Conservation (phyloP, 1,284 basidiomycete genomes). For the Pyrrhoderma lamaoense region DNA sequence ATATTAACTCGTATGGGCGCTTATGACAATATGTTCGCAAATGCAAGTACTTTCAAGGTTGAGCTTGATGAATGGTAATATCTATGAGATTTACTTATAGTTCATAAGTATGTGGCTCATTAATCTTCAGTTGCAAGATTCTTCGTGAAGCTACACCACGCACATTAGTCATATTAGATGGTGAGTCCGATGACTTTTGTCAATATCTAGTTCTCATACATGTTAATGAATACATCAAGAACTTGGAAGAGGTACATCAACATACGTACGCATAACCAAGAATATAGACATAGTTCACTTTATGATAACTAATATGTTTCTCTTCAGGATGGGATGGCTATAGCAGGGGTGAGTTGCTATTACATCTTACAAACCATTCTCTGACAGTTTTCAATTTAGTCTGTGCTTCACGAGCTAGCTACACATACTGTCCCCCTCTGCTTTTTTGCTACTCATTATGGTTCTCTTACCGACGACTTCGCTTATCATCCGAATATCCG, state of each 20-base stretch:
- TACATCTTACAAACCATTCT: slow-evolving; percentile 3
- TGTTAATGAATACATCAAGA: slow-evolving; percentile 40
- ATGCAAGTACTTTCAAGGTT: slow-evolving; percentile 93
- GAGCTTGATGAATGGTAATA: slow-evolving; percentile 88
- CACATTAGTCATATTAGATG: slow-evolving; percentile 92
- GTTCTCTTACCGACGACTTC: slow-evolving; percentile 81
- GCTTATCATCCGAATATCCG: slow-evolving; percentile 88
- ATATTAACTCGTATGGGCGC: slow-evolving; percentile 99
- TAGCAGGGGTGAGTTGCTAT: slow-evolving; percentile 61
- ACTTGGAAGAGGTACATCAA: slow-evolving; percentile 83
- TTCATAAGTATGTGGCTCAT: neutral
- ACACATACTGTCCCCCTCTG: slow-evolving; percentile 83
- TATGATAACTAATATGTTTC: slow-evolving; percentile 21
- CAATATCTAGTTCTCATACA: slow-evolving; percentile 16
- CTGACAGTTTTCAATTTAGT: slow-evolving; percentile 33
- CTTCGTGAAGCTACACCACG: slow-evolving; percentile 85
- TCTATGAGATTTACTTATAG: neutral
- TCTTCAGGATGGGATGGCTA: slow-evolving; percentile 86
- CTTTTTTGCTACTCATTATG: slow-evolving; percentile 86
- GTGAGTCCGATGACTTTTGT: slow-evolving; percentile 34
- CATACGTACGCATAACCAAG: slow-evolving; percentile 49
- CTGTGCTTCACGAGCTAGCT: slow-evolving; percentile 88
- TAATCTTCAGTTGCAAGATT: slow-evolving; percentile 69
- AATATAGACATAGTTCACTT: neutral
- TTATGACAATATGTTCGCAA: slow-evolving; percentile 95